Evolutionary conservation across 179 eudicot species (phyloP).

Genomic region (Corrigiola litoralis): DNA sequence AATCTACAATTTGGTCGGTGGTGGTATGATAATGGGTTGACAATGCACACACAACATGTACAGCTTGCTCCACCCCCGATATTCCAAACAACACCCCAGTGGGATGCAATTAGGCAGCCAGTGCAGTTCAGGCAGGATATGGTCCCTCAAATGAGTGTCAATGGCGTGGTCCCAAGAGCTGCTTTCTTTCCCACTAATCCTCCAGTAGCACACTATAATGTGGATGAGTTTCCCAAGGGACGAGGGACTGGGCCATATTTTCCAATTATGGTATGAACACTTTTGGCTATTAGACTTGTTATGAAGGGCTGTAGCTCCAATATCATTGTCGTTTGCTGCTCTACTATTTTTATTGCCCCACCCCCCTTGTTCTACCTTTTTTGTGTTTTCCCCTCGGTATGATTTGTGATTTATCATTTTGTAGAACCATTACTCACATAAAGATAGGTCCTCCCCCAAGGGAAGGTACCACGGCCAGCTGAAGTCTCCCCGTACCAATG

Average conservation of each 20-base stretch:
- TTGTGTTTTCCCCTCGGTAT: not conserved
- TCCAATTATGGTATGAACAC: constrained; percentile 51
- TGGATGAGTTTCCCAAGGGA: constrained; percentile 49
- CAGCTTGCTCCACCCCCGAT: constrained; percentile 31
- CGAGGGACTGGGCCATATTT: constrained; percentile 75
- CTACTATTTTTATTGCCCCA: not conserved
- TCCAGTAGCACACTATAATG: constrained; percentile 26
- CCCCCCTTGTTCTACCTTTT: not conserved
- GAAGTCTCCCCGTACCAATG: constrained; percentile 45
- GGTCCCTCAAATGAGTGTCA: constrained; percentile 33
- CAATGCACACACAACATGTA: constrained; percentile 25
- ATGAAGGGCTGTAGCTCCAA: not conserved
- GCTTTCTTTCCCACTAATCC: constrained; percentile 33
- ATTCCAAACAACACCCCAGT: constrained; percentile 31
- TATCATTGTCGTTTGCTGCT: not conserved
- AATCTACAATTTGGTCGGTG: constrained; percentile 44
- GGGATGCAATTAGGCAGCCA: constrained; percentile 32
- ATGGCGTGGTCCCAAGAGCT: constrained; percentile 36
- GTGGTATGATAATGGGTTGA: constrained; percentile 33
- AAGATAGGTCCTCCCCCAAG: constrained; percentile 35
- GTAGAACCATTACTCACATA: constrained; percentile 45
- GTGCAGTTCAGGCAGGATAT: constrained; percentile 41
- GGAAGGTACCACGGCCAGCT: constrained; percentile 43
- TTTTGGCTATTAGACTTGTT: constrained; percentile 1
- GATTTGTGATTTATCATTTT: constrained; percentile 13